Percentiles rank a stretch among this genome's conserved stretches.
phyloP scores from a whole-genome alignment of 2,329 filamentous ascomycete genomes.

The Alternaria ventricosa region DNA sequence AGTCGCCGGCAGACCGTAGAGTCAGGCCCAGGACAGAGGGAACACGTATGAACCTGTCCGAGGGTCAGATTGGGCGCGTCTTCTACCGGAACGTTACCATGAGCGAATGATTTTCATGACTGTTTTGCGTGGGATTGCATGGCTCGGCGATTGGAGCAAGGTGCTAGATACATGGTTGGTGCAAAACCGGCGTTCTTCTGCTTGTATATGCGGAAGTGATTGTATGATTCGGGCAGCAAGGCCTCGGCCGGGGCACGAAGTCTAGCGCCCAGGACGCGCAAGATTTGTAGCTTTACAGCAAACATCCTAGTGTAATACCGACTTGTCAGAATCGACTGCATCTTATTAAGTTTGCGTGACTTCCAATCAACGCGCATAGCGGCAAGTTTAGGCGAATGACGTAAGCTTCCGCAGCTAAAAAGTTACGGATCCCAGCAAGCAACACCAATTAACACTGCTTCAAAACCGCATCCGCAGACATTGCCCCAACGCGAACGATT shows the following conservation, averaged over 20 bases:
- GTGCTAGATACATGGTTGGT: constrained; percentile 29
- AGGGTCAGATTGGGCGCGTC: constrained; percentile 24
- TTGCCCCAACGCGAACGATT: constrained; percentile 1
- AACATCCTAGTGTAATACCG: constrained; percentile 41
- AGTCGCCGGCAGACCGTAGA: constrained; percentile 28
- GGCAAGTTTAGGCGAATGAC: constrained; percentile 29
- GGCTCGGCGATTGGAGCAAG: constrained; percentile 48
- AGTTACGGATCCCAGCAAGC: constrained; percentile 24
- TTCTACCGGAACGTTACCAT: constrained; percentile 39
- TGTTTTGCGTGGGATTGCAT: constrained; percentile 45
- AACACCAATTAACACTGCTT: background rate
- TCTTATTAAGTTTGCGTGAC: background rate
- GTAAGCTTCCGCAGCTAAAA: constrained; percentile 32
- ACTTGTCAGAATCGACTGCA: constrained; percentile 19
- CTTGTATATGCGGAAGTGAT: constrained; percentile 22
- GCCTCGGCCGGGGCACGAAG: constrained; percentile 12
- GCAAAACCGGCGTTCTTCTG: constrained; percentile 41
- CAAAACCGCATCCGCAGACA: background rate
- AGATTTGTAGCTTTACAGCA: constrained; percentile 26
- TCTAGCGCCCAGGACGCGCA: constrained; percentile 19
- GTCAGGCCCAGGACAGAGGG: constrained; percentile 21
- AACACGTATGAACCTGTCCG: constrained; percentile 12
- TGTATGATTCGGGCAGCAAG: constrained; percentile 15
- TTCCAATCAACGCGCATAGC: background rate
- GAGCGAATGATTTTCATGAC: constrained; percentile 48